Evolutionary conservation across 2,329 filamentous ascomycete species (phyloP).

Genomic region (Epichloe brachyelytri): DNA sequence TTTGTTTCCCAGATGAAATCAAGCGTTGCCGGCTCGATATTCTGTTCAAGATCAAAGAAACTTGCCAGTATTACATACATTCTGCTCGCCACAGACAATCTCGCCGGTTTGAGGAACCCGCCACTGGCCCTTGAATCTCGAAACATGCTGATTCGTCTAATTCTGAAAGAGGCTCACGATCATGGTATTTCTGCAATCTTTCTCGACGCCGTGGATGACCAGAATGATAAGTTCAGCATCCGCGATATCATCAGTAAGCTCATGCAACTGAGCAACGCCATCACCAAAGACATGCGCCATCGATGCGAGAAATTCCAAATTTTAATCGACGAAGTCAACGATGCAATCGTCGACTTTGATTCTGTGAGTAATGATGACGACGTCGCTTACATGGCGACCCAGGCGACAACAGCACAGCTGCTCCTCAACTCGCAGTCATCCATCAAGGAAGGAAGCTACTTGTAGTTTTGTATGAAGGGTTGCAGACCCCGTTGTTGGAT

Average conservation of each 20-base stretch:
- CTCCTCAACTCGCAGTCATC: too few relatives aligned
- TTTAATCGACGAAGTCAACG: not conserved
- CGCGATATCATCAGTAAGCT: too few relatives aligned
- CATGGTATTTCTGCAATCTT: not conserved
- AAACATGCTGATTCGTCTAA: not conserved
- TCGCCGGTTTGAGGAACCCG: too few relatives aligned
- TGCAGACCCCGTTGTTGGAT: too few relatives aligned
- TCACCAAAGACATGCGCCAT: not conserved
- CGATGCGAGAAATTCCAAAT: not conserved
- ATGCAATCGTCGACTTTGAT: not conserved
- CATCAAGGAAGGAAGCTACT: too few relatives aligned
- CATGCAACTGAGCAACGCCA: not conserved
- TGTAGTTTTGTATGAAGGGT: too few relatives aligned
- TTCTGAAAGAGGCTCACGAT: not conserved
- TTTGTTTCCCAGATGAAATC: not conserved
- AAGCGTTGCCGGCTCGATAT: not conserved
- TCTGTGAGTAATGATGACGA: too few relatives aligned
- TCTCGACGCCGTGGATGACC: not conserved
- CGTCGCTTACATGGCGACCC: too few relatives aligned
- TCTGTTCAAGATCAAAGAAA: not conserved
- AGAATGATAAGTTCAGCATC: not conserved
- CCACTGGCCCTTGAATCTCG: not conserved
- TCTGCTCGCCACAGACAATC: not conserved
- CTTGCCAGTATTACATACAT: not conserved
- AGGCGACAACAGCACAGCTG: too few relatives aligned